phyloP scores from a whole-genome alignment of 1,284 basidiomycete genomes.

The Puccinia horiana region DNA sequence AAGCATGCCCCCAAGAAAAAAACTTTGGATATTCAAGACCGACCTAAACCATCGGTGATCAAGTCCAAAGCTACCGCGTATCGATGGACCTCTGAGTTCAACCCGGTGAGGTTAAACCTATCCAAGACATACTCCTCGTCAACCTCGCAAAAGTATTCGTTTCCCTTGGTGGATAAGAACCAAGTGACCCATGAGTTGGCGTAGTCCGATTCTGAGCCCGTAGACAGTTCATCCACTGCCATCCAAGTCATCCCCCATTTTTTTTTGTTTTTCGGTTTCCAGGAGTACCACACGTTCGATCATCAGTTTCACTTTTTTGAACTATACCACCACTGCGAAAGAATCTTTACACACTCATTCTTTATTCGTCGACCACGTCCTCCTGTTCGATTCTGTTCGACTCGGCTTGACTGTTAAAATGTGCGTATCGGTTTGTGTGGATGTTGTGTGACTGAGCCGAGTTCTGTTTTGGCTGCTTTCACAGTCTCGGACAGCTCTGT shows the following conservation, averaged over 20 bases:
- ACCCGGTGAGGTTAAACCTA: conserved; percentile 94
- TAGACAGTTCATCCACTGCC: conserved; percentile 76
- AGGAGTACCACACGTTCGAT: too few relatives aligned
- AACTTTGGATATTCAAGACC: conserved; percentile 55
- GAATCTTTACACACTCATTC: too few relatives aligned
- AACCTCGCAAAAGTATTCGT: conserved; percentile 98
- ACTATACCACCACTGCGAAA: too few relatives aligned
- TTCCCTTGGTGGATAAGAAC: conserved; percentile 86
- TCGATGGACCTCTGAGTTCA: conserved; percentile 94
- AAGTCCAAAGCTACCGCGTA: conserved; percentile 91
- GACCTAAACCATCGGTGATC: conserved; percentile 84
- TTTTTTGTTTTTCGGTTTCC: neutral
- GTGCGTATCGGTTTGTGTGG: too few relatives aligned
- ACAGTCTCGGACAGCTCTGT: too few relatives aligned
- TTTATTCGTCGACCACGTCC: too few relatives aligned
- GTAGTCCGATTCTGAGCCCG: conserved; percentile 83
- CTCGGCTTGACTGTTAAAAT: too few relatives aligned
- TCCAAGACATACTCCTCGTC: conserved; percentile 99
- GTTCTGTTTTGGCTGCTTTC: too few relatives aligned
- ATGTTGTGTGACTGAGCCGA: too few relatives aligned
- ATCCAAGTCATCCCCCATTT: neutral
- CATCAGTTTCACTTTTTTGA: too few relatives aligned
- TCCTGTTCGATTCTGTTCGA: too few relatives aligned
- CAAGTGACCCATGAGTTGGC: conserved; percentile 91
- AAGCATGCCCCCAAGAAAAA: conserved; percentile 43